phyloP scores from a whole-genome alignment of 331 rosid species.

The Quercus phellos region DNA sequence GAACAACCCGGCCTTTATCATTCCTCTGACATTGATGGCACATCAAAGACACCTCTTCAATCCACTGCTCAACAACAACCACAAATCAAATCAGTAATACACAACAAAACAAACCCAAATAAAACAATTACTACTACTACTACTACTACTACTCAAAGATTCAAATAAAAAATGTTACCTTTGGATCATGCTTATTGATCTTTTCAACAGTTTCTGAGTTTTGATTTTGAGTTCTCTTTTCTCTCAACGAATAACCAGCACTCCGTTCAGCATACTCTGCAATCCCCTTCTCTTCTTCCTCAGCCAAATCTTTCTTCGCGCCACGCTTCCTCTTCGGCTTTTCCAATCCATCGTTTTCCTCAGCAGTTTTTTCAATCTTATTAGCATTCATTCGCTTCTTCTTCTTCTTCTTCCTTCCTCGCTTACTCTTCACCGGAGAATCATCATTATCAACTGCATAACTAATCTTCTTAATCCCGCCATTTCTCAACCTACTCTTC shows the following conservation, averaged over 20 bases:
- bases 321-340: neutral
- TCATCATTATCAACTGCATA: too few species aligned
- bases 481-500: too few species aligned
- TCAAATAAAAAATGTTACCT: too few species aligned
- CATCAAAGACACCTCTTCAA: conserved; percentile 53
- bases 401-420: too few species aligned
- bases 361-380: too few species aligned
- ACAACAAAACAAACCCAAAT: too few species aligned
- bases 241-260: neutral
- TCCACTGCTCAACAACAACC: conserved; percentile 25
- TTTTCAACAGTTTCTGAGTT: neutral
- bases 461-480: too few species aligned
- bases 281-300: neutral
- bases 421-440: too few species aligned
- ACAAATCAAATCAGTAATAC: too few species aligned
- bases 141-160: too few species aligned
- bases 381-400: too few species aligned
- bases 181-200: neutral
- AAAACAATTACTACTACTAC: too few species aligned
- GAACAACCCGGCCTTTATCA: conserved; percentile 70
- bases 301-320: neutral
- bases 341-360: neutral
- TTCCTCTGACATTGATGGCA: conserved; percentile 96
- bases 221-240: neutral
- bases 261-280: neutral